phyloP scores from a whole-genome alignment of 352 stramenopile genomes.

The Phytophthora fragariaefolia region DNA sequence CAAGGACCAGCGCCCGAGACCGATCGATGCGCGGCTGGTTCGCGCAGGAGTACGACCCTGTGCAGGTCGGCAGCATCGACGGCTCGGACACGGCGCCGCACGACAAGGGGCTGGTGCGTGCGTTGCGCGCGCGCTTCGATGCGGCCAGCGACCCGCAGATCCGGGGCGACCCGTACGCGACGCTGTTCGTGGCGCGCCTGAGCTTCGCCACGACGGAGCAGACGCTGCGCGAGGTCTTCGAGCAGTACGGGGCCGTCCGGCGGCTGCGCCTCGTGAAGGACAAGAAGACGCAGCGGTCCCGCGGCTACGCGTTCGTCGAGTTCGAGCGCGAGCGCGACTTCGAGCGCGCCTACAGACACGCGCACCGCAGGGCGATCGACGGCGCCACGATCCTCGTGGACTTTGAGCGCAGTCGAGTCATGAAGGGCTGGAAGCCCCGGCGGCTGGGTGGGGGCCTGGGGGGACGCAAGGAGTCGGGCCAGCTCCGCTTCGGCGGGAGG shows the following conservation, averaged over 20 bases:
- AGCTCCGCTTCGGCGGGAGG: conserved; percentile 82
- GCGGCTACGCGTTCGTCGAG: conserved; percentile 84
- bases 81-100: conserved; percentile 65
- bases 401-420: conserved; percentile 78
- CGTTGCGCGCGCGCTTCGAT: conserved; percentile 59
- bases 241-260: conserved; percentile 49
- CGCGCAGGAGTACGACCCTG: conserved; percentile 68
- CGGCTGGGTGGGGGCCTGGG: conserved; percentile 82
- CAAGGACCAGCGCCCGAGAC: too few relatives aligned
- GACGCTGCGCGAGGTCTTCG: conserved; percentile 53
- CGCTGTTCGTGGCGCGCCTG: conserved; percentile 77
- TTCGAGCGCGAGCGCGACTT: conserved; percentile 67
- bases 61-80: conserved; percentile 77
- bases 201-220: conserved; percentile 64
- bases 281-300: conserved; percentile 64
- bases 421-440: conserved; percentile 84
- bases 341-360: conserved; percentile 56
- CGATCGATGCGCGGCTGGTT: conserved; percentile 71
- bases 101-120: conserved; percentile 68
- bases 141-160: conserved; percentile 66
- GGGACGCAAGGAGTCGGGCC: conserved; percentile 78
- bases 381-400: conserved; percentile 74
- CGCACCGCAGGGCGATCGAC: conserved; percentile 67
- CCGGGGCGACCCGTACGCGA: conserved; percentile 62
- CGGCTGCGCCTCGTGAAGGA: conserved; percentile 74